phyloP scores from a whole-genome alignment of 1,284 basidiomycete genomes.

The Rhodotorula glutinis region DNA sequence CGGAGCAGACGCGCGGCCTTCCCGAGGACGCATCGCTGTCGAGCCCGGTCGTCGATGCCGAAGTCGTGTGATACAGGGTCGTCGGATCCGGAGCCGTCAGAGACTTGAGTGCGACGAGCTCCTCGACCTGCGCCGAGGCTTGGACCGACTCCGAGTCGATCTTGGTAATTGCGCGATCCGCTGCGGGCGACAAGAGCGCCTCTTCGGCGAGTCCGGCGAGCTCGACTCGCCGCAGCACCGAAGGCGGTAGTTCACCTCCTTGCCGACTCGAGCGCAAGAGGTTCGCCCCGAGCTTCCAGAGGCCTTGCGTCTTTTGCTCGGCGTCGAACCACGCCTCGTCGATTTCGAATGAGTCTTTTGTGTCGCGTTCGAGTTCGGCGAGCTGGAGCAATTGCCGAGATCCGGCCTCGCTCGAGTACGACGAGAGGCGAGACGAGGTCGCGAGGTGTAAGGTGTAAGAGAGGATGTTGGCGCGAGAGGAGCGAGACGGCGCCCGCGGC shows the following conservation, averaged over 20 bases:
- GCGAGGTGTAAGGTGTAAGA: slow-evolving; percentile 40
- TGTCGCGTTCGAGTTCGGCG: slow-evolving; percentile 26
- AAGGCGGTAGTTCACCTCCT: slow-evolving; percentile 17
- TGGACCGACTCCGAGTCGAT: slow-evolving; percentile 19
- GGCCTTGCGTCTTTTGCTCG: slow-evolving; percentile 36
- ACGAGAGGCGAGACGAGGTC: slow-evolving; percentile 32
- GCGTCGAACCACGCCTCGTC: slow-evolving; percentile 30
- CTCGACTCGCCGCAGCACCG: slow-evolving; percentile 33
- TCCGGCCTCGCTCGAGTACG: slow-evolving; percentile 25
- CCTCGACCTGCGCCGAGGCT: slow-evolving; percentile 16
- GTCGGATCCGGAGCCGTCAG: slow-evolving; percentile 35
- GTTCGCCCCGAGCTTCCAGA: slow-evolving; percentile 34
- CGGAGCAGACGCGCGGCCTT: slow-evolving; percentile 9
- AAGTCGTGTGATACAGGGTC: slow-evolving; percentile 35
- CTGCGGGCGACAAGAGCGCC: slow-evolving; percentile 23
- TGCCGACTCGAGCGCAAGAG: slow-evolving; percentile 19
- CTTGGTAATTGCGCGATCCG: slow-evolving; percentile 21
- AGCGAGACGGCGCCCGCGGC: slow-evolving; percentile 37
- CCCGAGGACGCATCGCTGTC: not conserved
- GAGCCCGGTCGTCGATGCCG: not conserved
- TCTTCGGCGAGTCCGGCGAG: slow-evolving; percentile 31
- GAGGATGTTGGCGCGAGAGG: slow-evolving; percentile 40
- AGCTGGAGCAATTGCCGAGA: slow-evolving; percentile 27
- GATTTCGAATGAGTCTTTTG: slow-evolving; percentile 14
- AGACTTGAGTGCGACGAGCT: slow-evolving; percentile 23